phyloP scores from a whole-genome alignment of 345 rosid species.

The Pugionium dolabratum region DNA sequence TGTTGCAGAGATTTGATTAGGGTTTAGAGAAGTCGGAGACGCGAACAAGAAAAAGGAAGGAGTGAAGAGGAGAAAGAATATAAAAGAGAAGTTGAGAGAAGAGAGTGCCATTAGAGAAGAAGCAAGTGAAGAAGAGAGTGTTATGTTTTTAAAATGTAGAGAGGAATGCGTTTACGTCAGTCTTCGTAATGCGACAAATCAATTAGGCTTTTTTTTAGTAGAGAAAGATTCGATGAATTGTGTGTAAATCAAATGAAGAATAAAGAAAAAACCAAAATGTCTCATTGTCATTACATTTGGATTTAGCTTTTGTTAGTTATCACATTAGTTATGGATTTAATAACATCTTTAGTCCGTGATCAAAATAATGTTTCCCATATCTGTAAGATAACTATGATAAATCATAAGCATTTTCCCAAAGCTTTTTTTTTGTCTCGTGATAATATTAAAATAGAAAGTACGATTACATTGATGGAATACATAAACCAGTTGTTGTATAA shows the following conservation, averaged over 20 bases:
- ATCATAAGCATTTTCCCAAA: no score
- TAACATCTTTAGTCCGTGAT: slow-evolving; percentile 4
- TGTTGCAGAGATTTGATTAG: slow-evolving; percentile 43
- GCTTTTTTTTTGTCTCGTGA: no score
- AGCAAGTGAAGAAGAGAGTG: slow-evolving; percentile 23
- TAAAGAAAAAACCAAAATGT: background rate
- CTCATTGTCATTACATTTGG: background rate
- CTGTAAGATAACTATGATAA: no score
- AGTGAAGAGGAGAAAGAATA: slow-evolving; percentile 45
- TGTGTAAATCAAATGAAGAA: background rate
- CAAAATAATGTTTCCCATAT: background rate
- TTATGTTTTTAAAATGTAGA: slow-evolving; percentile 3
- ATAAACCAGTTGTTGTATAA: no score
- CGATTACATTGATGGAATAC: no score
- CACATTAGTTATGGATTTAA: background rate
- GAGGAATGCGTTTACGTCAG: slow-evolving; percentile 7
- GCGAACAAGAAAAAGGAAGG: slow-evolving; percentile 31
- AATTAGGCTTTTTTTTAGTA: background rate
- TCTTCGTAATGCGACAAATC: slow-evolving; percentile 3
- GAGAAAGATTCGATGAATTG: background rate
- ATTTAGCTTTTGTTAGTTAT: background rate
- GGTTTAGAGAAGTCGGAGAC: slow-evolving; percentile 37
- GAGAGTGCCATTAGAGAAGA: slow-evolving; percentile 50
- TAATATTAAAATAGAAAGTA: no score
- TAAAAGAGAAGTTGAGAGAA: slow-evolving; percentile 21